Evolutionary conservation across 2,329 filamentous ascomycete species (phyloP).

Genomic region (Claviceps quebecensis): DNA sequence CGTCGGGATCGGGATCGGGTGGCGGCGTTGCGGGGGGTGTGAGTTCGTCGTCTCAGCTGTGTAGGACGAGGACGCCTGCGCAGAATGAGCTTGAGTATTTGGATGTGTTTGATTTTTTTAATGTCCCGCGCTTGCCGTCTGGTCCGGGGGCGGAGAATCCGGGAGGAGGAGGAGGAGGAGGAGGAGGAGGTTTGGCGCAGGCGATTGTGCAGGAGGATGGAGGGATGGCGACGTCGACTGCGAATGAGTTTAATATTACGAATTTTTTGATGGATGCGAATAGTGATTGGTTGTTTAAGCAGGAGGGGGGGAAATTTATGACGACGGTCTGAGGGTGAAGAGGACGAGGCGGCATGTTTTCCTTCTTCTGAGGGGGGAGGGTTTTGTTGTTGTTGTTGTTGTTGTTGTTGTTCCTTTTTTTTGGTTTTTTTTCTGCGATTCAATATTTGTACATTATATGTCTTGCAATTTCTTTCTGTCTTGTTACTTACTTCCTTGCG

Average conservation of each 20-base stretch:
- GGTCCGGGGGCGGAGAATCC: too few relatives aligned
- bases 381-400: not conserved
- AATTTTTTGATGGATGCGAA: slow-evolving; percentile 58
- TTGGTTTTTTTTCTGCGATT: too few relatives aligned
- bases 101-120: slow-evolving; percentile 92
- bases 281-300: slow-evolving; percentile 61
- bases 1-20: too few relatives aligned
- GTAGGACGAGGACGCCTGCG: slow-evolving; percentile 47
- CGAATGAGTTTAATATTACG: slow-evolving; percentile 61
- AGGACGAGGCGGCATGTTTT: slow-evolving; percentile 4
- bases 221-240: slow-evolving; percentile 17
- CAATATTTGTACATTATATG: too few relatives aligned
- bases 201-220: slow-evolving; percentile 14
- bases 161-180: too few relatives aligned
- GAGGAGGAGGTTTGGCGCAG: slow-evolving; percentile 21
- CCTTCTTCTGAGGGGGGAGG: not conserved
- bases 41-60: too few relatives aligned
- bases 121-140: slow-evolving; percentile 57
- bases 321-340: slow-evolving; percentile 1
- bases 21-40: too few relatives aligned
- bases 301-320: slow-evolving; percentile 22
- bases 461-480: too few relatives aligned
- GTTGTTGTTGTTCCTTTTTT: not conserved
- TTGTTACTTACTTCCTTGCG: too few relatives aligned
- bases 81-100: slow-evolving; percentile 80